A percentile compares a stretch with the other conserved stretches of the same genome.
Conservation (phyloP, 139 green algal genomes). For the Limnomonas spitsbergensis region DNA sequence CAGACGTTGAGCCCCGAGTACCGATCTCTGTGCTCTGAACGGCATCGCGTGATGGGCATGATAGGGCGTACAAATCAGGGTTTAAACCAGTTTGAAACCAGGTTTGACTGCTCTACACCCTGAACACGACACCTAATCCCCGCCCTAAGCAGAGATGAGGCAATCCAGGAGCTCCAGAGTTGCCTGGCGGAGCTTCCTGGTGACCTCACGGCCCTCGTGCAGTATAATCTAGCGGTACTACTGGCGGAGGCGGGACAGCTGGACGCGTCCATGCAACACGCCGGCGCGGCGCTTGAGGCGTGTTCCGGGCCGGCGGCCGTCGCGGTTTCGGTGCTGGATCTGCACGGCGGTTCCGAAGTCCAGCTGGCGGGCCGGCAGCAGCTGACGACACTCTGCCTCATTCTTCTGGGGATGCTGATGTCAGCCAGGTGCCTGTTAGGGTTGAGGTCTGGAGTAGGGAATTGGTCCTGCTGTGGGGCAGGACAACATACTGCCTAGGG, state of each 20-base stretch:
- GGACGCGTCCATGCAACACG: background rate
- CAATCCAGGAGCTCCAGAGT: background rate
- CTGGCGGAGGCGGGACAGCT: constrained; percentile 19
- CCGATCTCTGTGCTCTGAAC: too few relatives aligned
- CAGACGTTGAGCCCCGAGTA: too few relatives aligned
- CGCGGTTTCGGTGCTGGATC: background rate
- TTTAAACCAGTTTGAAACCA: background rate
- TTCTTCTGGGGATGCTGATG: constrained; percentile 21
- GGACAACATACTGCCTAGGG: too few relatives aligned
- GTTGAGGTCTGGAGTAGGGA: background rate
- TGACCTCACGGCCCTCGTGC: background rate
- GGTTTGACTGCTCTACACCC: background rate
- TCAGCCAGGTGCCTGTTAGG: constrained; percentile 8
- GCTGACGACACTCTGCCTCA: constrained; percentile 18
- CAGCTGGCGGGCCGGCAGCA: background rate
- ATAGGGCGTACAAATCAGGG: background rate
- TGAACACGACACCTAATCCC: background rate
- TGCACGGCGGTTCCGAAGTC: background rate
- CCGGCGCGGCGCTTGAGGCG: background rate
- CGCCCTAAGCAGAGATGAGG: background rate
- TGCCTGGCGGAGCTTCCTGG: background rate
- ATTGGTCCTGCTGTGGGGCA: too few relatives aligned
- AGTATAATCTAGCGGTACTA: constrained; percentile 28
- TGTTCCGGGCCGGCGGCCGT: background rate
- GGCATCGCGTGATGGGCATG: background rate